phyloP scores from a whole-genome alignment of 192 early-diverging fungal genomes.

The Entomortierella chlamydospora region DNA sequence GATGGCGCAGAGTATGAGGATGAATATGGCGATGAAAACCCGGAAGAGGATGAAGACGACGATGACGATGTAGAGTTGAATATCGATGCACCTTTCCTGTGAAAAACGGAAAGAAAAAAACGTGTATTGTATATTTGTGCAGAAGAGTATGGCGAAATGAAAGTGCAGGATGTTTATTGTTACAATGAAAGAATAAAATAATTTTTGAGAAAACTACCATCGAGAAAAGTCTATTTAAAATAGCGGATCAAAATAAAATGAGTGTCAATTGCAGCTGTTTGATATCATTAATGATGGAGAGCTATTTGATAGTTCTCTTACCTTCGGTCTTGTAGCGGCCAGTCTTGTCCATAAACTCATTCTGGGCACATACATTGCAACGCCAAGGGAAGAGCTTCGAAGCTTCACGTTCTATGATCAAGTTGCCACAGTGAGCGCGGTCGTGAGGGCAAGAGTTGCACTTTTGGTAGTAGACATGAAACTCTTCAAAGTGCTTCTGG shows the following conservation, averaged over 20 bases:
- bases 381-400: conserved; percentile 53
- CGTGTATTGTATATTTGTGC: background rate
- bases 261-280: background rate
- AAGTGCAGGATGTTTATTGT: conserved; percentile 6
- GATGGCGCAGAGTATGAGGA: conserved; percentile 10
- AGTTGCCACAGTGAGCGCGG: conserved; percentile 49
- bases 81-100: conserved; percentile 42
- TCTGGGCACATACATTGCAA: conserved; percentile 51
- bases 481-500: conserved; percentile 50
- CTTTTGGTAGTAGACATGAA: conserved; percentile 53
- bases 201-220: conserved; percentile 14
- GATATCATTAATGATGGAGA: background rate
- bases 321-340: conserved; percentile 53
- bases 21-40: conserved; percentile 14
- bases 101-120: background rate
- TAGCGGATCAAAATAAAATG: background rate
- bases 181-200: conserved; percentile 1
- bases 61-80: conserved; percentile 38
- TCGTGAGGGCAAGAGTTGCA: conserved; percentile 55
- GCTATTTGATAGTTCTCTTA: too few species aligned
- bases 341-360: conserved; percentile 48
- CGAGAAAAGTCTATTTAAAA: conserved; percentile 54
- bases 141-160: background rate
- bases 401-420: conserved; percentile 49
- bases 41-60: conserved; percentile 9